phyloP scores from a whole-genome alignment of 805 yeast genomes.

The Ogataea kodamae region DNA sequence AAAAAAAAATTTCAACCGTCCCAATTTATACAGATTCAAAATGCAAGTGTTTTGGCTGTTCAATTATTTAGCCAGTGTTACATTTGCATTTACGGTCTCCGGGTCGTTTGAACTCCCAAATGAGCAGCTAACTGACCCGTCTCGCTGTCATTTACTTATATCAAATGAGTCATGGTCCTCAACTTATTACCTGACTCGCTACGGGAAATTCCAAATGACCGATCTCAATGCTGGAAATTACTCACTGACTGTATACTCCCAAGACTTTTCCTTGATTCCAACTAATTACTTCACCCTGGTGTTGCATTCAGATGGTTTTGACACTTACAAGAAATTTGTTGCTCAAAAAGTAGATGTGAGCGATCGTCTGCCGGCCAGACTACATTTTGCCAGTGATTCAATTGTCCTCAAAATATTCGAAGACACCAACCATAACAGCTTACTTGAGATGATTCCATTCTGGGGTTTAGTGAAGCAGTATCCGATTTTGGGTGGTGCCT shows the following conservation, averaged over 20 bases:
- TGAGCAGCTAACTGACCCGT: conserved; percentile 3
- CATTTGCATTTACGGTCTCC: conserved; percentile 1
- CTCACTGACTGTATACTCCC: conserved; percentile 14
- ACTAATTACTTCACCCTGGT: conserved; percentile 11
- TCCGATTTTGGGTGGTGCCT: conserved; percentile 17
- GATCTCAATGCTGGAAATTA: conserved; percentile 15
- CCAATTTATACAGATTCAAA: conserved; percentile 2
- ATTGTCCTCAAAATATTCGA: conserved; percentile 17
- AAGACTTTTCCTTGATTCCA: conserved; percentile 19
- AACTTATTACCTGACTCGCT: conserved; percentile 1
- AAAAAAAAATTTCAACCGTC: conserved; percentile 16
- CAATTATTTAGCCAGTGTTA: too few relatives aligned
- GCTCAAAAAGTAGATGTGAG: conserved; percentile 7
- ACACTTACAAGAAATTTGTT: conserved; percentile 11
- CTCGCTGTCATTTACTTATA: conserved; percentile 1
- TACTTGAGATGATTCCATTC: conserved; percentile 21
- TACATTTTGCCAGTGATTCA: conserved; percentile 12
- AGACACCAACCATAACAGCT: conserved; percentile 11
- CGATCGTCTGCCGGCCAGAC: conserved; percentile 5
- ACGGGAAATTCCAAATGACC: conserved; percentile 1
- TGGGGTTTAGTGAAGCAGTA: conserved; percentile 17
- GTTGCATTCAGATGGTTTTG: conserved; percentile 7
- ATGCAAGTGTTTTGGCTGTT: too few relatives aligned
- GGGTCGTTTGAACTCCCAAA: conserved; percentile 6
- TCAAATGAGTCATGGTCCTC: conserved; percentile 4